A percentile compares a stretch with the other conserved stretches of the same genome.
Conservation (phyloP, 78 protist genomes). For the Planoprotostelium fungivorum region DNA sequence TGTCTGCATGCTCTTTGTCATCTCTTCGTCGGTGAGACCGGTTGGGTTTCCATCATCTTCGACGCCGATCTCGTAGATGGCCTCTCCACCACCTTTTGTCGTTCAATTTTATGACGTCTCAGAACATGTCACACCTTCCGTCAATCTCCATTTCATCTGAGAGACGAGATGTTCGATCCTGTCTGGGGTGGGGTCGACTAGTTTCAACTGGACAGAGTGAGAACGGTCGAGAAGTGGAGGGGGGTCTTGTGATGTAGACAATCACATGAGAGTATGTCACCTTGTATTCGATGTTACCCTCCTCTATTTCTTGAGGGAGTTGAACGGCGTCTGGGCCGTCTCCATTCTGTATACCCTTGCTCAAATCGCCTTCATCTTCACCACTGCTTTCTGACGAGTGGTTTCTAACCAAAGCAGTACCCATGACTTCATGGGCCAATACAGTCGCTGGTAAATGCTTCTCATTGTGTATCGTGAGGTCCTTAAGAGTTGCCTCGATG, state of each 20-base stretch:
- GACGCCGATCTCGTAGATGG: constrained; percentile 85
- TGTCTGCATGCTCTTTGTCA: constrained; percentile 25
- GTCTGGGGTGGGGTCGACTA: constrained; percentile 59
- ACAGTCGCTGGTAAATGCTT: no score
- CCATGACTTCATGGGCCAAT: no score
- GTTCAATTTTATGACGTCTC: background rate
- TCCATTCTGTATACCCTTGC: background rate
- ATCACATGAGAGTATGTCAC: background rate
- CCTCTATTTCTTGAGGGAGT: constrained; percentile 24
- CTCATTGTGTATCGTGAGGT: no score
- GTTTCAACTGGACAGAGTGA: constrained; percentile 16
- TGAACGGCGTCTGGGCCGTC: background rate
- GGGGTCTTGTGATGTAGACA: no score
- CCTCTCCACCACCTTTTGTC: constrained; percentile 71
- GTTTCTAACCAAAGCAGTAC: no score
- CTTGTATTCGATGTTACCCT: constrained; percentile 63
- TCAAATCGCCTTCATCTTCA: background rate
- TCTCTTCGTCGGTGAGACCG: constrained; percentile 40
- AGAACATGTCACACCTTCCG: constrained; percentile 25
- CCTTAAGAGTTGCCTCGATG: no score
- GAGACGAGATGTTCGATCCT: constrained; percentile 51
- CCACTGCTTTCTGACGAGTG: no score
- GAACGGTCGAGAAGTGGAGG: no score
- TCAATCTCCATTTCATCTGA: constrained; percentile 58
- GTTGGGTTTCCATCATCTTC: constrained; percentile 75